Conservation (phyloP, 2,329 filamentous ascomycete genomes). For the Penicillium sp. region DNA sequence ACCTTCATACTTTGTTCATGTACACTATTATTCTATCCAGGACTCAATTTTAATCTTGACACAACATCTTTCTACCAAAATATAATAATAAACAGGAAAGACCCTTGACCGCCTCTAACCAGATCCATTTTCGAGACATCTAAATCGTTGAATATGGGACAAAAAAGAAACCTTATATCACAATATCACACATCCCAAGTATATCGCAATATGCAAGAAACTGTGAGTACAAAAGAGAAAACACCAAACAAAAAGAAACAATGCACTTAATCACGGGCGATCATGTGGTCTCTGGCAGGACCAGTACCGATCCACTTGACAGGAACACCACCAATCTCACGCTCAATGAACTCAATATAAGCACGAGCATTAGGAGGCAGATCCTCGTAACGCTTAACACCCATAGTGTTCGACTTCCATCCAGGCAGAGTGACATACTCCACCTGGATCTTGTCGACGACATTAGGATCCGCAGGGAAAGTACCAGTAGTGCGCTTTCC, state of each 20-base stretch:
- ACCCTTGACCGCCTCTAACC: background rate
- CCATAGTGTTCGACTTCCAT: slow-evolving; percentile 61
- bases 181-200: slow-evolving; percentile 18
- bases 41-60: slow-evolving; percentile 5
- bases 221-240: slow-evolving; percentile 2
- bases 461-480: slow-evolving; percentile 57
- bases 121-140: slow-evolving; percentile 14
- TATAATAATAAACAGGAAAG: background rate
- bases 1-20: slow-evolving; percentile 6
- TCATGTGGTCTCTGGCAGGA: slow-evolving; percentile 61
- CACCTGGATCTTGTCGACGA: slow-evolving; percentile 53
- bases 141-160: slow-evolving; percentile 12
- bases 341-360: slow-evolving; percentile 62
- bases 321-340: slow-evolving; percentile 52
- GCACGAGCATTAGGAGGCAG: slow-evolving; percentile 56
- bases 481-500: slow-evolving; percentile 49
- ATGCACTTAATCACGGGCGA: slow-evolving; percentile 41
- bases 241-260: slow-evolving; percentile 7
- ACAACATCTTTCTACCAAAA: background rate
- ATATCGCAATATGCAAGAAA: slow-evolving; percentile 13
- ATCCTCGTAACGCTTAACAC: slow-evolving; percentile 54
- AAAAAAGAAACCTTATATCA: slow-evolving; percentile 15
- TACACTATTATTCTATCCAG: slow-evolving; percentile 4
- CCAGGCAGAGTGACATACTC: slow-evolving; percentile 59
- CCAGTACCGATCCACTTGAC: slow-evolving; percentile 64